These are phyloP conservation scores for Eimeria tenella DNA, from an alignment of 169 alveolate genomes.

Conservation along the genomic window DNA sequence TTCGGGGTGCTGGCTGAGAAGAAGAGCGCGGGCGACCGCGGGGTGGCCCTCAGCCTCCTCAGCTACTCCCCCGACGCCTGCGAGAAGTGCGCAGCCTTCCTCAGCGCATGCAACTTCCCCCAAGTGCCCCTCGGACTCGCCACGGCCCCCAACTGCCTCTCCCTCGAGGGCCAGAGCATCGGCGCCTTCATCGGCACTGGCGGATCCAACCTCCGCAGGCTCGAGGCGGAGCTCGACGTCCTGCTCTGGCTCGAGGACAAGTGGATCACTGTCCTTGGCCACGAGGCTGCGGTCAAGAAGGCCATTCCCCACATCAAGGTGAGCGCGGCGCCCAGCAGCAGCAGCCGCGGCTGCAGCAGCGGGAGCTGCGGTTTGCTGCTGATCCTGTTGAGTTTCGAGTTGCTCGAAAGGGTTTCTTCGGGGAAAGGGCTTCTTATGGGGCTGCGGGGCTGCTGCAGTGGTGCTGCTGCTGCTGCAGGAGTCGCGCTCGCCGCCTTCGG, in stretches of 20 bases:
- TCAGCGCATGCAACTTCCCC: constrained; percentile 65
- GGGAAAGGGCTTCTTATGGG: background rate
- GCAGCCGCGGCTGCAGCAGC: background rate
- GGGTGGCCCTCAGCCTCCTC: constrained; percentile 41
- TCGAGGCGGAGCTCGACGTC: constrained; percentile 75
- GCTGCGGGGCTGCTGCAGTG: background rate
- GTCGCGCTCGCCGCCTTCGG: constrained; percentile 62
- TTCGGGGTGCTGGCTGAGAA: constrained; percentile 57
- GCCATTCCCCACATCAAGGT: constrained; percentile 77
- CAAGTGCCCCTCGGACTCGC: constrained; percentile 12
- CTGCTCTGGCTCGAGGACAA: constrained; percentile 76
- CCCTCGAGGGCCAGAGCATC: constrained; percentile 56
- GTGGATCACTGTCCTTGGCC: constrained; percentile 73
- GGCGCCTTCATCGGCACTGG: constrained; percentile 77
- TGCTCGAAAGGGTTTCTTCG: background rate
- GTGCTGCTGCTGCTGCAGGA: constrained; percentile 25
- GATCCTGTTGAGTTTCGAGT: background rate
- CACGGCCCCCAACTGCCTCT: constrained; percentile 54
- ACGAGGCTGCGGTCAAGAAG: constrained; percentile 37
- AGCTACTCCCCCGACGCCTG: constrained; percentile 33
- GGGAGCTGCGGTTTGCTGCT: background rate
- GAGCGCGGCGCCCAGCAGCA: background rate
- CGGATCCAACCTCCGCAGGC: constrained; percentile 70
- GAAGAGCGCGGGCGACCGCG: constrained; percentile 63
- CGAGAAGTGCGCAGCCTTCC: constrained; percentile 56